Base-by-base conservation (phyloP, 139 green algal genomes). In the Auxenochlorella pyrenoidosa region DNA sequence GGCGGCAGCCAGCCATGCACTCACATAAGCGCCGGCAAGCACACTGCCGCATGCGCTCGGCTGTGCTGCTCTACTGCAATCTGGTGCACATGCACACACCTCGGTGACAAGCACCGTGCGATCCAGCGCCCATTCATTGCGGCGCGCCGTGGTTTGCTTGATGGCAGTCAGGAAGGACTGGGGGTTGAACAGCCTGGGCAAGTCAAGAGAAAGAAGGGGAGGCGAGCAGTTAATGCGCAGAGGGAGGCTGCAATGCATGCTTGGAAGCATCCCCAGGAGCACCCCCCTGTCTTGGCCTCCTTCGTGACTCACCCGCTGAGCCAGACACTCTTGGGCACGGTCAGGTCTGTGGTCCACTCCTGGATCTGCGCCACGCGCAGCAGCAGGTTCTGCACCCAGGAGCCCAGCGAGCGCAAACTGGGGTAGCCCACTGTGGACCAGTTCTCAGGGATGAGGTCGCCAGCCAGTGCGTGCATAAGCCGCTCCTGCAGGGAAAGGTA, bases 131-230 rank as follows among this genome's bases (percentile, higher is more conserved):
- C 96, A 99, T 87, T 97, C 96, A 80, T 97, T 98, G 58, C 95
- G 92, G 38, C 96, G 92, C 0, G 96, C 96, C 0, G 96, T 98
- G 28, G 96, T 97, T 90, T 98, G 96, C 94, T 98, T 97, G 34
- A 99, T 96, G 0, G 96, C 96, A 24, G 96, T 99, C 16, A 99
- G 90, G 92, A 99, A 98, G 21, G 95, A 96, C 93, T 97, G 94
- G 8, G 96, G 96, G 90, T 98, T 98, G 94, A 98, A 98, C 75
- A 99, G 92, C 19, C 95, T 94, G 16, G 75, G 65, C 26, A 24
- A 0, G 1, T 28, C 16, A 19, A 16, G 40, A 93, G 66, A 66
- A 77, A 90, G 40, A 86, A 30, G n/a, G 19, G 66, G 30, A 34
- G 30, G 15, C 43, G 54, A 30, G 38, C 38, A 16, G 19, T 24